phyloP scores from a whole-genome alignment of 306 rosid species.

The Comarum palustre region DNA sequence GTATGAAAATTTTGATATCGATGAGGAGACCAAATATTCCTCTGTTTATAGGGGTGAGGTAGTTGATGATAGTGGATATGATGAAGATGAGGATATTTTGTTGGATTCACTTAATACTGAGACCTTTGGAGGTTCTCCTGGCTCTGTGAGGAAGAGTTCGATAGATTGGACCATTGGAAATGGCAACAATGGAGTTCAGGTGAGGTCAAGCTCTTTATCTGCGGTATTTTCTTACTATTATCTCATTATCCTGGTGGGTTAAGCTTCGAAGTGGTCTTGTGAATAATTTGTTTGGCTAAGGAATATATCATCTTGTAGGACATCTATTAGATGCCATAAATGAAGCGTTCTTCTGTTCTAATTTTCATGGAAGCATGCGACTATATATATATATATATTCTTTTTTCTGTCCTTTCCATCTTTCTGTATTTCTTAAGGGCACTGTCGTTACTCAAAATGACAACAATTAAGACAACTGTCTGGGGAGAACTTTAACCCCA shows the following conservation, averaged over 20 bases:
- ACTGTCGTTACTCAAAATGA: neutral
- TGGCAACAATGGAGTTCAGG: slow-evolving; percentile 47
- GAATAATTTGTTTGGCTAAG: neutral
- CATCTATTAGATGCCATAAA: neutral
- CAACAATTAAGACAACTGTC: neutral
- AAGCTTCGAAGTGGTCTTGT: neutral
- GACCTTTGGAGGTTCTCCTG: slow-evolving; percentile 63
- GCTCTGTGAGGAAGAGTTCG: slow-evolving; percentile 33
- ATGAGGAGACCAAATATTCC: slow-evolving; percentile 91
- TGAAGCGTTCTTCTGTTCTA: neutral
- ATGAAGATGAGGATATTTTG: slow-evolving; percentile 55
- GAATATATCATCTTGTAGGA: neutral
- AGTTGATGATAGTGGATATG: slow-evolving; percentile 68
- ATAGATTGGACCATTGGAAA: slow-evolving; percentile 46
- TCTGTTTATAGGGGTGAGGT: slow-evolving; percentile 69
- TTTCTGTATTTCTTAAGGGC: neutral
- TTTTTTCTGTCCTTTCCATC: neutral
- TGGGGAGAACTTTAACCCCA: neutral
- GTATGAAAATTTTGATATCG: slow-evolving; percentile 56
- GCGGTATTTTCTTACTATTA: slow-evolving; percentile 40
- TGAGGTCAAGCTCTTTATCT: slow-evolving; percentile 43
- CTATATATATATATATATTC: neutral
- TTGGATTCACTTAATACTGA: slow-evolving; percentile 65
- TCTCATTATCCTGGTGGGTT: slow-evolving; percentile 11
- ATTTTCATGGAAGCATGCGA: neutral